Percentiles rank a stretch among this genome's conserved stretches.
These are phyloP conservation scores for Sphaerosporella brunnea DNA, from an alignment of 495 filamentous ascomycete species.

Conservation along the genomic window DNA sequence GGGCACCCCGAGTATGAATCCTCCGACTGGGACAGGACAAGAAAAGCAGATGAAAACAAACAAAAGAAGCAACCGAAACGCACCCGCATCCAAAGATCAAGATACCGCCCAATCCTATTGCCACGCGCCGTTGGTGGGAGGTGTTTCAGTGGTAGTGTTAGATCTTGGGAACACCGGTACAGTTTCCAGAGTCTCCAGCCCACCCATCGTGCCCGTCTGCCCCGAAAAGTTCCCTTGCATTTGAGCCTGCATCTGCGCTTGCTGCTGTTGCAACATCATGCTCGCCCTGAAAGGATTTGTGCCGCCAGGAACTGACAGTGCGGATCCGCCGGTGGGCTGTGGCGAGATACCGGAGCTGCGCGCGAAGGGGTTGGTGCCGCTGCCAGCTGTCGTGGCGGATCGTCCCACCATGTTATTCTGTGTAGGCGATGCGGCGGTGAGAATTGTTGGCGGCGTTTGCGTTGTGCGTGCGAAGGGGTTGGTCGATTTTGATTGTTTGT, in stretches of 20 bases:
- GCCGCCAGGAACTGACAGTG: conserved; percentile 51
- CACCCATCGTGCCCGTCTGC: conserved; percentile 53
- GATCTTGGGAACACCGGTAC: conserved; percentile 66
- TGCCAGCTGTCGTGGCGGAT: neutral
- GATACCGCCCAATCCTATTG: neutral
- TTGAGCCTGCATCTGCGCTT: conserved; percentile 35
- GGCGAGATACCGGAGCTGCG: conserved; percentile 27
- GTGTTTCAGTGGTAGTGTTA: neutral
- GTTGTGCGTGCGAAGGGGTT: conserved; percentile 62
- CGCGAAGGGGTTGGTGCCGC: conserved; percentile 52
- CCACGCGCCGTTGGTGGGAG: neutral
- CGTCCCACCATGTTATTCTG: conserved; percentile 18
- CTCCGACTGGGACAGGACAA: no score
- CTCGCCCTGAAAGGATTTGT: conserved; percentile 90
- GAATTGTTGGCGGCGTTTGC: conserved; percentile 24
- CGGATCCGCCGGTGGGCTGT: conserved; percentile 30
- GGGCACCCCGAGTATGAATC: no score
- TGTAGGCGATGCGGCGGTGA: conserved; percentile 34
- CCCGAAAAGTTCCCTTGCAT: conserved; percentile 19
- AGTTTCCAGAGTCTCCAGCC: conserved; percentile 62
- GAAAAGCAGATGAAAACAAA: neutral
- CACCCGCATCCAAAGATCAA: neutral
- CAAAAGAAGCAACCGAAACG: neutral
- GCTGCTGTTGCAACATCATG: conserved; percentile 69
- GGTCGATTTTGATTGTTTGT: conserved; percentile 44